These are phyloP conservation scores for Daedaleopsis sinensis DNA, from an alignment of 768 basidiomycete species.

Conservation along the genomic window DNA sequence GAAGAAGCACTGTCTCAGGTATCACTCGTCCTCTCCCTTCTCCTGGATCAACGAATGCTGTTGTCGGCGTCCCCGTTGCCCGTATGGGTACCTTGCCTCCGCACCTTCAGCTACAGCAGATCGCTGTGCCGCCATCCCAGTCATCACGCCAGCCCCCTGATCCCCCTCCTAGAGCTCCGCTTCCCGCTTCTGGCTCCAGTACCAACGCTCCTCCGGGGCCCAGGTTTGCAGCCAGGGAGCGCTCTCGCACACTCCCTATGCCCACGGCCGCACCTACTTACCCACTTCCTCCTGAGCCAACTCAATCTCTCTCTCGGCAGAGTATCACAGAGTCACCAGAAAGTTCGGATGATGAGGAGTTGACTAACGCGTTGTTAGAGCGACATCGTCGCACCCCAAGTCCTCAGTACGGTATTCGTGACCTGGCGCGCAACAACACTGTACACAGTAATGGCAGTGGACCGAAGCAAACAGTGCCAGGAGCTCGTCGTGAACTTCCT, in stretches of 20 bases:
- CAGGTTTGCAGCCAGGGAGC: constrained; percentile 10
- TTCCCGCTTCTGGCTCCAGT: not conserved
- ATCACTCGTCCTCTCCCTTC: constrained; percentile 8
- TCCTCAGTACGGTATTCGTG: constrained; percentile 48
- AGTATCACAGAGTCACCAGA: constrained; percentile 6
- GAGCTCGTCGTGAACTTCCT: constrained; percentile 11
- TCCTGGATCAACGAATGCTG: not conserved
- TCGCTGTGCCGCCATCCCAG: constrained; percentile 5
- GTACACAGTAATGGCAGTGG: not conserved
- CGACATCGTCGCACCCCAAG: constrained; percentile 13
- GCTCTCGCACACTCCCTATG: constrained; percentile 16
- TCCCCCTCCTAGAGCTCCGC: not conserved
- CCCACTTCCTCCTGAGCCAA: constrained; percentile 12
- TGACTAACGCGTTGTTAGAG: constrained; percentile 19
- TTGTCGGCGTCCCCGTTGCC: not conserved
- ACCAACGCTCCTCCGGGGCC: constrained; percentile 4
- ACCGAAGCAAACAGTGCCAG: constrained; percentile 1
- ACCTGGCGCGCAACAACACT: constrained; percentile 38
- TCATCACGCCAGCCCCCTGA: not conserved
- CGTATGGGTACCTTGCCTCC: constrained; percentile 20
- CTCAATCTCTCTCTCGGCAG: not conserved
- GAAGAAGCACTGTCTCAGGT: constrained; percentile 26
- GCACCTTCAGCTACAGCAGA: constrained; percentile 19
- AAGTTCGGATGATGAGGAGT: constrained; percentile 24
- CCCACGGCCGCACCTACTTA: constrained; percentile 16